Evolutionary conservation across 2,329 filamentous ascomycete genomes (phyloP).

Genomic region (Fusarium devonianum): DNA sequence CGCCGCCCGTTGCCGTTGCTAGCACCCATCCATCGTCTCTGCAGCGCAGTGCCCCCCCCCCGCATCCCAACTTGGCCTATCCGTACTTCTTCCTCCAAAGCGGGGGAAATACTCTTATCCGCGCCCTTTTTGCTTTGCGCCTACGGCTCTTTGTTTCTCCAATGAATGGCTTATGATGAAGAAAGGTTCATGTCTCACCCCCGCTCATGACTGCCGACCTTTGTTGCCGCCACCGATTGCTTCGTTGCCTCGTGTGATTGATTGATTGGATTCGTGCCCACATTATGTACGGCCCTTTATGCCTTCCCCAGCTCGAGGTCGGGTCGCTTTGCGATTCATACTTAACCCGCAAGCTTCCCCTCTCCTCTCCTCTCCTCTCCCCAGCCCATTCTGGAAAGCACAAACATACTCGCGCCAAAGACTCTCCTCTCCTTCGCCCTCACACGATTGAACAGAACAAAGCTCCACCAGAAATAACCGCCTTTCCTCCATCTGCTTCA

Average conservation of each 20-base stretch:
- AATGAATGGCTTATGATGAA: background rate
- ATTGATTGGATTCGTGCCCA: background rate
- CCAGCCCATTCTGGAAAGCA: background rate
- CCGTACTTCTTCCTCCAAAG: too few species aligned
- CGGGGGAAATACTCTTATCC: background rate
- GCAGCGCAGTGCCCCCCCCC: background rate
- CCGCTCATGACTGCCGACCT: background rate
- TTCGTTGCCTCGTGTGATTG: background rate
- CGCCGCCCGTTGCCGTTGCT: background rate
- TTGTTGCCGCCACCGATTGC: too few species aligned
- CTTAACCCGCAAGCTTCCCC: too few species aligned
- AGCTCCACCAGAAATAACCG: too few species aligned
- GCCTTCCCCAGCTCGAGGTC: too few species aligned
- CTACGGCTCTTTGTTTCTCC: background rate
- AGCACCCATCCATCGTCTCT: background rate
- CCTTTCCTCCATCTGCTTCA: background rate
- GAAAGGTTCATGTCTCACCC: background rate
- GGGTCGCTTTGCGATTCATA: background rate
- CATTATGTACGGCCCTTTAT: too few species aligned
- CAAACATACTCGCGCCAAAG: background rate
- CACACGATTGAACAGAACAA: too few species aligned
- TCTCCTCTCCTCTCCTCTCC: background rate
- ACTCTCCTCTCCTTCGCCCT: too few species aligned
- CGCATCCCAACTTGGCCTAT: background rate
- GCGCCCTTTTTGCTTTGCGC: background rate